phyloP scores from a whole-genome alignment of 306 rosid species.

The Medicago lupulina region DNA sequence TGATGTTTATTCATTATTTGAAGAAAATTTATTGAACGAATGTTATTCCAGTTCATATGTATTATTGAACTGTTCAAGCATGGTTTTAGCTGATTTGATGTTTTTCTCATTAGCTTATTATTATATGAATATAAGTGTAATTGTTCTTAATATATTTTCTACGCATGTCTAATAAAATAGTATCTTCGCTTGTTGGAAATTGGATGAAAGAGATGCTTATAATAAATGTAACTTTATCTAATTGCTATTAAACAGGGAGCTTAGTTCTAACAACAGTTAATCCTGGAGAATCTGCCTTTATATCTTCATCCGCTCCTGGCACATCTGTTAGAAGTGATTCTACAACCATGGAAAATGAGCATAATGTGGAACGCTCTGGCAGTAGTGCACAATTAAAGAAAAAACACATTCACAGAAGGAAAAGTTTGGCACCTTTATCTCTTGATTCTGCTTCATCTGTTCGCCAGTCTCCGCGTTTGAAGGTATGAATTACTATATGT shows the following conservation, averaged over 20 bases:
- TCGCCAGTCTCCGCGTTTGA: conserved; percentile 71
- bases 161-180: neutral
- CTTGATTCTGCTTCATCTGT: conserved; percentile 63
- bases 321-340: conserved; percentile 64
- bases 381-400: conserved; percentile 48
- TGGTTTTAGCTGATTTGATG: neutral
- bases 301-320: conserved; percentile 77
- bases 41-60: neutral
- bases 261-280: conserved; percentile 39
- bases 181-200: neutral
- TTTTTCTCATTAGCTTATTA: neutral
- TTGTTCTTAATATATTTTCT: neutral
- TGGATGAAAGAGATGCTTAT: conserved; percentile 30
- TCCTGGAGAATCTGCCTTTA: conserved; percentile 60
- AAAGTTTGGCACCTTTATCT: conserved; percentile 47
- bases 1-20: neutral
- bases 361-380: conserved; percentile 50
- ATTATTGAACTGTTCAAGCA: neutral
- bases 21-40: neutral
- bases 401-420: conserved; percentile 46
- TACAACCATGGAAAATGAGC: conserved; percentile 47
- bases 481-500: conserved; percentile 51
- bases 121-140: neutral
- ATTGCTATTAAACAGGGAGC: conserved; percentile 54
- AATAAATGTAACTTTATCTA: conserved; percentile 20